Conservation (phyloP, 768 basidiomycete genomes). For the Lentinula edodes region DNA sequence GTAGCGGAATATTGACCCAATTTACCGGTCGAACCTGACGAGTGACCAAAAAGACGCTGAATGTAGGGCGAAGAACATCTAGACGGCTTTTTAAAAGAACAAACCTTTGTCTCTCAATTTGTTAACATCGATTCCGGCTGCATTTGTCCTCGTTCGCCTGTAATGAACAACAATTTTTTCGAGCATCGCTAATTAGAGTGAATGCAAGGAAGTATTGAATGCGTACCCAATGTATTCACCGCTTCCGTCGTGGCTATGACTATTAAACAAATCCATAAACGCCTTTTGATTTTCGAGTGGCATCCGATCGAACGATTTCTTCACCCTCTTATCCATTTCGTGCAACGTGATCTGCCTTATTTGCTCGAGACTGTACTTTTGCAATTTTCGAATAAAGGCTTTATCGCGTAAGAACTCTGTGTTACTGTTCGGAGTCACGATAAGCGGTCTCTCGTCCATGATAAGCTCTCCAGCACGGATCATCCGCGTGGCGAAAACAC, state of each 20-base stretch:
- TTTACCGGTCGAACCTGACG: neutral
- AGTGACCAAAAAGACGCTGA: neutral
- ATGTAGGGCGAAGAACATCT: neutral
- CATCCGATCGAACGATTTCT: constrained; percentile 17
- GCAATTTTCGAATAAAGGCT: neutral
- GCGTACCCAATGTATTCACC: constrained; percentile 23
- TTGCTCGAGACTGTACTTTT: neutral
- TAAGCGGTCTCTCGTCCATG: constrained; percentile 8
- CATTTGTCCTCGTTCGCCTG: constrained; percentile 20
- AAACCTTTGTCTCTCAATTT: neutral
- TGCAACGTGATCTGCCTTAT: neutral
- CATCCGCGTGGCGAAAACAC: constrained; percentile 9
- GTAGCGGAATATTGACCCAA: constrained; percentile 11
- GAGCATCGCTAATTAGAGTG: neutral
- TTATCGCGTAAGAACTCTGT: neutral
- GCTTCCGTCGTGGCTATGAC: constrained; percentile 23
- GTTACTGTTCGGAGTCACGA: constrained; percentile 1
- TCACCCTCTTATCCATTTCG: constrained; percentile 7
- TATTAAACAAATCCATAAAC: constrained; percentile 21
- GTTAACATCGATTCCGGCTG: constrained; percentile 9
- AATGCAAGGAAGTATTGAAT: neutral
- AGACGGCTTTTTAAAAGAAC: neutral
- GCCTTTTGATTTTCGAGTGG: constrained; percentile 12
- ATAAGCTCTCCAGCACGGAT: constrained; percentile 9
- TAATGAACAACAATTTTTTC: neutral